Conservation (phyloP, 805 yeast genomes). For the Kregervanrija delftensis region DNA sequence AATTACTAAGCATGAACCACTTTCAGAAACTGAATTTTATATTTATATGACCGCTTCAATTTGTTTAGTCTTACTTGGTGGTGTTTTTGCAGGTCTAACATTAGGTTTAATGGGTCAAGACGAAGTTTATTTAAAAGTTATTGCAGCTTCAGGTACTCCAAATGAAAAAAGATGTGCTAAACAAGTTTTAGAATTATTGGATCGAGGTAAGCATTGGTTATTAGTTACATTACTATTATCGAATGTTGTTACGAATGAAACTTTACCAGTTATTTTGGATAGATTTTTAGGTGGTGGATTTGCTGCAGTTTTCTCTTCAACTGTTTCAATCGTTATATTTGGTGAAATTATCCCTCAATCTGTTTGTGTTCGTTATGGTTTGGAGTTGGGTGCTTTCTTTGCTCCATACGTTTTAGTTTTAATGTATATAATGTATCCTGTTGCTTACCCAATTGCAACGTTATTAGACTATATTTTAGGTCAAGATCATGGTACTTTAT, state of each 20-base stretch:
- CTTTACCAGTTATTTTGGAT: constrained; percentile 89
- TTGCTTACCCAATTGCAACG: constrained; percentile 84
- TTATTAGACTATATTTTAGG: constrained; percentile 79
- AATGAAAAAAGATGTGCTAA: constrained; percentile 61
- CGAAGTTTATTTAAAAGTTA: constrained; percentile 87
- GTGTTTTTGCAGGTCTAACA: constrained; percentile 92
- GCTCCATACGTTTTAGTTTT: constrained; percentile 79
- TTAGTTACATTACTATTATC: constrained; percentile 79
- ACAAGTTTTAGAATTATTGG: constrained; percentile 64
- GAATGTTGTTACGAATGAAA: constrained; percentile 90
- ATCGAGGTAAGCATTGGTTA: constrained; percentile 93
- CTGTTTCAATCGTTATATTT: constrained; percentile 85
- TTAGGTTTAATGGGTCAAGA: constrained; percentile 97
- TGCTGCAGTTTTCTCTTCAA: constrained; percentile 93
- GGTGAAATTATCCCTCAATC: constrained; percentile 97
- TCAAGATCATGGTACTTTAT: constrained; percentile 93
- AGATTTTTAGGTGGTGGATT: constrained; percentile 94
- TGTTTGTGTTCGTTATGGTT: constrained; percentile 85
- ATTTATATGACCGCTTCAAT: constrained; percentile 48
- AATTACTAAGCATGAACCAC: constrained; percentile 12
- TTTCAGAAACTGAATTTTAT: constrained; percentile 33
- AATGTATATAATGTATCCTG: constrained; percentile 88
- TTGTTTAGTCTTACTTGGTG: constrained; percentile 65
- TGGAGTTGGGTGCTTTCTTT: constrained; percentile 83
- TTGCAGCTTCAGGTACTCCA: constrained; percentile 77